Conservation (phyloP, 768 basidiomycete genomes). For the Boletus reticulatus region DNA sequence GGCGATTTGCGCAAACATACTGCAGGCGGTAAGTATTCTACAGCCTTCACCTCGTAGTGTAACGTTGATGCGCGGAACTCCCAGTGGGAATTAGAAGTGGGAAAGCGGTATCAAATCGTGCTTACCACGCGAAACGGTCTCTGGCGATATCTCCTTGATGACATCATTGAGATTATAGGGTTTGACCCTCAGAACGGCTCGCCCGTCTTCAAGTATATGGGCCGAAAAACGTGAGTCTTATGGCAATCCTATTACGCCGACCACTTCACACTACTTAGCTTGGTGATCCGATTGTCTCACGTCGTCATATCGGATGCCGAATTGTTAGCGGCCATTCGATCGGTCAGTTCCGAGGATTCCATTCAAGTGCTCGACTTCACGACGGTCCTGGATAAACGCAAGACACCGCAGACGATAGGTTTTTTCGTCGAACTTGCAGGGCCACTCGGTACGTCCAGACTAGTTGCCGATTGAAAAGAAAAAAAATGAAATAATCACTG, state of each 20-base stretch:
- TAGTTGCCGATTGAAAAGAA: background rate
- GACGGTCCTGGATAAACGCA: slow-evolving; percentile 6
- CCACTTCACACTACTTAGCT: background rate
- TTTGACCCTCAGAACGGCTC: slow-evolving; percentile 10
- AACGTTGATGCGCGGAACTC: background rate
- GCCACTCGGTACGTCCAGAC: background rate
- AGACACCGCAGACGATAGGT: slow-evolving; percentile 6
- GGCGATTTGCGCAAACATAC: background rate
- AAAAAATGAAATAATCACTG: background rate
- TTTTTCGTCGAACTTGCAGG: slow-evolving; percentile 13
- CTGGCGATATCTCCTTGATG: slow-evolving; percentile 18
- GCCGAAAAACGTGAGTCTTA: slow-evolving; percentile 8
- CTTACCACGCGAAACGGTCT: slow-evolving; percentile 15
- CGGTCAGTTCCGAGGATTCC: slow-evolving; percentile 3
- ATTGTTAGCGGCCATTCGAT: slow-evolving; percentile 1
- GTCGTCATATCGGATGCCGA: slow-evolving; percentile 1
- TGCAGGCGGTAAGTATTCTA: slow-evolving; percentile 2
- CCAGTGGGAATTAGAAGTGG: slow-evolving; percentile 11
- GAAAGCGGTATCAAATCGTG: slow-evolving; percentile 6
- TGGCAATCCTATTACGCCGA: too few species aligned
- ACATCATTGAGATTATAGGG: slow-evolving; percentile 13
- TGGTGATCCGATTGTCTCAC: slow-evolving; percentile 1
- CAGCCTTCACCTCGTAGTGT: background rate
- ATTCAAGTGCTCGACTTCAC: slow-evolving; percentile 11
- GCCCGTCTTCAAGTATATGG: slow-evolving; percentile 8